These are phyloP conservation scores for Zymoseptoria ardabiliae DNA, from an alignment of 2,329 filamentous ascomycete species.

Conservation along the genomic window DNA sequence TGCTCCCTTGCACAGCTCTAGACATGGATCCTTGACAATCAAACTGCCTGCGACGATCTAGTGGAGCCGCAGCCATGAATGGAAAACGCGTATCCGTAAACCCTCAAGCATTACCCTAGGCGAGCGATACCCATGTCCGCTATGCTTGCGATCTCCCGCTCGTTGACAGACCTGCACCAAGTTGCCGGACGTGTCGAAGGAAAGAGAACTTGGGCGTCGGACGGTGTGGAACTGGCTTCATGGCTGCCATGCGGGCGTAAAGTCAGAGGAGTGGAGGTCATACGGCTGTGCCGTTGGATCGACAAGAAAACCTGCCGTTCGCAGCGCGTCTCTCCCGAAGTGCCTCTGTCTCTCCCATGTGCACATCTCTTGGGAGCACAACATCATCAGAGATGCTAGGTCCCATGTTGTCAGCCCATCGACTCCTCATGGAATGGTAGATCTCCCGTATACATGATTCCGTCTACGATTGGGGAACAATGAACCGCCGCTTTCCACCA, in stretches of 20 bases:
- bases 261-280: background rate
- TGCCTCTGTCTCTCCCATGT: background rate
- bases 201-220: too few species aligned
- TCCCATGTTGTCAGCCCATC: background rate
- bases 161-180: background rate
- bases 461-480: too few species aligned
- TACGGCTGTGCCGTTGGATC: background rate
- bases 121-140: background rate
- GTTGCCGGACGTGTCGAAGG: too few species aligned
- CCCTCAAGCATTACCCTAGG: background rate
- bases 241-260: background rate
- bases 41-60: slow-evolving; percentile 1
- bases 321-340: background rate
- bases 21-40: background rate
- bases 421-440: background rate
- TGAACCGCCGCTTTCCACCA: background rate
- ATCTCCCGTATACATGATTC: background rate
- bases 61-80: background rate
- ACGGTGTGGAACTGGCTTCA: background rate
- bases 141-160: background rate
- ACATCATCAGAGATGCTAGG: background rate
- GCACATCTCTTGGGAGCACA: background rate
- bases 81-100: background rate
- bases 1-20: background rate
- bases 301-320: background rate